Conservation (phyloP, 202 grass and related monocot species). For the Setaria viridis region DNA sequence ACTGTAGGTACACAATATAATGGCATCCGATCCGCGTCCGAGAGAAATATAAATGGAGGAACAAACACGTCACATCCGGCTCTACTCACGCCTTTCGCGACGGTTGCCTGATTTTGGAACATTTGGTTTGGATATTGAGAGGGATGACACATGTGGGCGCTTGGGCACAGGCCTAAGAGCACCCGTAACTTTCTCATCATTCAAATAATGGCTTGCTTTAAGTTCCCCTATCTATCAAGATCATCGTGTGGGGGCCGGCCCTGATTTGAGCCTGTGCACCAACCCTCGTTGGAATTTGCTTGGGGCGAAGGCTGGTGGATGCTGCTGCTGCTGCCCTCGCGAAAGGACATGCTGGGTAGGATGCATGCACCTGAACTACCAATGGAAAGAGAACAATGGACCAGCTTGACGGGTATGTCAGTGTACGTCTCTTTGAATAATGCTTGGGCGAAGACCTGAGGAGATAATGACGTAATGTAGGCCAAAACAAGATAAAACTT, state of each 20-base stretch:
- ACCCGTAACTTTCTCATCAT: slow-evolving; percentile 32
- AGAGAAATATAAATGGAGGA: not conserved
- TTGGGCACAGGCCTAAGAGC: not conserved
- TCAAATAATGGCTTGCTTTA: slow-evolving; percentile 48
- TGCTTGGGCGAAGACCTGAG: not conserved
- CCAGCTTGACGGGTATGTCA: not conserved
- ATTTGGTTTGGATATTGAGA: slow-evolving; percentile 17
- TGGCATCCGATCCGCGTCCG: not conserved
- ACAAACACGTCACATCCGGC: slow-evolving; percentile 41
- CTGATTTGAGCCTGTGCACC: slow-evolving; percentile 45
- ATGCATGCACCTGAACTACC: slow-evolving; percentile 63
- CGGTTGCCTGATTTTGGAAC: slow-evolving; percentile 24
- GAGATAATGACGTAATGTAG: not conserved
- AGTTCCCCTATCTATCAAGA: slow-evolving; percentile 21
- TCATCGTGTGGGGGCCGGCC: slow-evolving; percentile 38
- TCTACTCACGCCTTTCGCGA: not conserved
- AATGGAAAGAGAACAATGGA: slow-evolving; percentile 14
- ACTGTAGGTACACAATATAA: too few relatives aligned
- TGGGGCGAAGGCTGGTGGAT: slow-evolving; percentile 58
- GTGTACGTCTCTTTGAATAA: not conserved
- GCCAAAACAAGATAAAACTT: not conserved
- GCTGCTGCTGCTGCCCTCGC: slow-evolving; percentile 20
- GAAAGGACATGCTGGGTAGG: slow-evolving; percentile 39
- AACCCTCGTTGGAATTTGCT: slow-evolving; percentile 33
- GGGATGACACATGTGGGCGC: slow-evolving; percentile 3